Conservation (phyloP, 2,329 filamentous ascomycete species). For the Beauveria caledonica region DNA sequence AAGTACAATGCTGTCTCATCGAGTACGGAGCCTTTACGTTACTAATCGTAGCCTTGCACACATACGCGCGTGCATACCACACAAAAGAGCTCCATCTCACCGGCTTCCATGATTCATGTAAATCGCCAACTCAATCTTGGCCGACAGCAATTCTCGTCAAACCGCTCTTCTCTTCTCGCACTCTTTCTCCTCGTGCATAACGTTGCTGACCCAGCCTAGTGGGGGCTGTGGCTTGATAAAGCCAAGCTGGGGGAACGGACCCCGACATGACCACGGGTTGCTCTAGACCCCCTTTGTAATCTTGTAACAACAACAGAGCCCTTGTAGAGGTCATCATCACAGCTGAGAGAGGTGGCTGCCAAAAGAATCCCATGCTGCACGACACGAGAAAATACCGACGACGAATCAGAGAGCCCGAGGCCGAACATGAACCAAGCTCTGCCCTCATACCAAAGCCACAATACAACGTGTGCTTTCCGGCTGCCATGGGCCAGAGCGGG, state of each 20-base stretch:
- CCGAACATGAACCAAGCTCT: background rate
- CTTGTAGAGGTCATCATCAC: background rate
- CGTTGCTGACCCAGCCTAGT: background rate
- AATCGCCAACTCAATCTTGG: no score
- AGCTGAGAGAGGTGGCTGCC: background rate
- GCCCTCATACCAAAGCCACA: background rate
- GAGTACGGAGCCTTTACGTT: no score
- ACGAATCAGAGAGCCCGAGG: background rate
- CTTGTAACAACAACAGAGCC: background rate
- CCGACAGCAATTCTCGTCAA: no score
- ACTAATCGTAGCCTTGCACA: no score
- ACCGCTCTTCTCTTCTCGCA: no score
- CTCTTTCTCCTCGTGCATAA: no score
- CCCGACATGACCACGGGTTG: background rate
- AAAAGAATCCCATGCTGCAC: background rate
- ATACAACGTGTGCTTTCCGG: background rate
- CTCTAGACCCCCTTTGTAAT: background rate
- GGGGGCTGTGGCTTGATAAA: background rate
- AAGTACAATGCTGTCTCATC: no score
- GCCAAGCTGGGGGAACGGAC: slow-evolving; percentile 5
- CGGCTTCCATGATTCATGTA: no score
- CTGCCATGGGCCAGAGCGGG: background rate
- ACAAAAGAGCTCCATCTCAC: no score
- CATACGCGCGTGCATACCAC: no score
- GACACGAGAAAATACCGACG: background rate